Conservation (phyloP, 1,284 basidiomycete genomes). For the Takashimella koratensis region DNA sequence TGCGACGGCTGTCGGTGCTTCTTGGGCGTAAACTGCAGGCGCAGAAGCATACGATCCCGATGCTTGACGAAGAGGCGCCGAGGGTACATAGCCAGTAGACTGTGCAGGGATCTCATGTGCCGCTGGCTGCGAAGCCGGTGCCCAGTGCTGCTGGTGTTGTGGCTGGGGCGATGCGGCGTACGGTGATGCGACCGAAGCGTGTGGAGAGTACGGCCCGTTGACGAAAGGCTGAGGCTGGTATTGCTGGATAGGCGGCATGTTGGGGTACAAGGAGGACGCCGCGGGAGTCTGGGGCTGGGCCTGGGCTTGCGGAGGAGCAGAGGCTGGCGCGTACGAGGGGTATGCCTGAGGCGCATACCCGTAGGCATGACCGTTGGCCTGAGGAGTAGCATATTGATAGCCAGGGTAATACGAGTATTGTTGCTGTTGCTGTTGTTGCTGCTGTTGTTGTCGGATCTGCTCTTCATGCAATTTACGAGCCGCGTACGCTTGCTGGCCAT, state of each 20-base stretch:
- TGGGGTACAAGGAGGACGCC: conserved; percentile 24
- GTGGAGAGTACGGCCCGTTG: conserved; percentile 7
- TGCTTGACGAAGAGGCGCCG: conserved; percentile 5
- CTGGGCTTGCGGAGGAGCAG: conserved; percentile 12
- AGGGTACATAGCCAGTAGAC: conserved; percentile 17
- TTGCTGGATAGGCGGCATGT: conserved; percentile 19
- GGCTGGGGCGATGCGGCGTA: conserved; percentile 13
- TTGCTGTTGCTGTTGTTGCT: conserved; percentile 23
- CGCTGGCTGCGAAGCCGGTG: conserved; percentile 18
- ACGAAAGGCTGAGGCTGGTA: conserved; percentile 21
- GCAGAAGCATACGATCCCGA: conserved; percentile 1
- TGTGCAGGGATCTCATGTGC: conserved; percentile 14
- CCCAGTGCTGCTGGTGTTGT: conserved; percentile 24
- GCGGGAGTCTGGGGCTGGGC: conserved; percentile 1
- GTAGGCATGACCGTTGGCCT: conserved; percentile 1
- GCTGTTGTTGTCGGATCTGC: conserved; percentile 33
- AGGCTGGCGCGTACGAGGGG: conserved; percentile 9
- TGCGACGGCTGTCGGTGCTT: background rate
- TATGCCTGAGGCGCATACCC: conserved; percentile 4
- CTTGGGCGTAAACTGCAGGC: background rate
- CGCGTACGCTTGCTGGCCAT: conserved; percentile 60
- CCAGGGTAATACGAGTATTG: conserved; percentile 9
- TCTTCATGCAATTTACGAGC: conserved; percentile 44
- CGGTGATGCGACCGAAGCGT: conserved; percentile 9
- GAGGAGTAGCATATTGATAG: conserved; percentile 7